These are phyloP conservation scores for Rosa persica DNA, from an alignment of 306 rosid species.

Conservation along the genomic window DNA sequence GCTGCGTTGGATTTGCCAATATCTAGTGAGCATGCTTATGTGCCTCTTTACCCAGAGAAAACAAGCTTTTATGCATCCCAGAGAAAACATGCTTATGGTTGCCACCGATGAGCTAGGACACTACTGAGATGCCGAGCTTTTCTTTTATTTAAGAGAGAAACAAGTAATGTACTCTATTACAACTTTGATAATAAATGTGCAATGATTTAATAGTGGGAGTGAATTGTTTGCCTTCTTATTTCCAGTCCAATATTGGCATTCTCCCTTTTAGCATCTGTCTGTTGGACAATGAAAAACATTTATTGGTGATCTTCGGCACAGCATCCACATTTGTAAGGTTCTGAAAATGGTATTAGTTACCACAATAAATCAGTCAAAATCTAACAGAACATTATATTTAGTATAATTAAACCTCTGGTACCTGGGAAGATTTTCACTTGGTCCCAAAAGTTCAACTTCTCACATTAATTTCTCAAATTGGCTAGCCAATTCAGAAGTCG, in stretches of 20 bases:
- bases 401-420: not conserved
- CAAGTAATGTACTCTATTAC: not conserved
- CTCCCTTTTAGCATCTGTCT: not conserved
- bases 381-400: too few species aligned
- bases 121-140: not conserved
- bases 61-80: not conserved
- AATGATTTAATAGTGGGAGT: not conserved
- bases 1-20: conserved; percentile 52
- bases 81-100: conserved; percentile 7
- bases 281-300: not conserved
- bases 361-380: not conserved
- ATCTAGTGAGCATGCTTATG: conserved; percentile 31
- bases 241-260: not conserved
- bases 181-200: not conserved
- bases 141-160: not conserved
- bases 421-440: not conserved
- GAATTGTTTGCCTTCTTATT: not conserved
- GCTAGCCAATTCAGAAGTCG: not conserved
- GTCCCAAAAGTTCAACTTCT: not conserved
- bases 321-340: not conserved
- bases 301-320: not conserved
- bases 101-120: conserved; percentile 7
- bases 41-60: conserved; percentile 19
- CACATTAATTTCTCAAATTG: not conserved
- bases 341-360: not conserved